Conservation (phyloP, 2,329 filamentous ascomycete species). For the Sphaerulina vaccinii region DNA sequence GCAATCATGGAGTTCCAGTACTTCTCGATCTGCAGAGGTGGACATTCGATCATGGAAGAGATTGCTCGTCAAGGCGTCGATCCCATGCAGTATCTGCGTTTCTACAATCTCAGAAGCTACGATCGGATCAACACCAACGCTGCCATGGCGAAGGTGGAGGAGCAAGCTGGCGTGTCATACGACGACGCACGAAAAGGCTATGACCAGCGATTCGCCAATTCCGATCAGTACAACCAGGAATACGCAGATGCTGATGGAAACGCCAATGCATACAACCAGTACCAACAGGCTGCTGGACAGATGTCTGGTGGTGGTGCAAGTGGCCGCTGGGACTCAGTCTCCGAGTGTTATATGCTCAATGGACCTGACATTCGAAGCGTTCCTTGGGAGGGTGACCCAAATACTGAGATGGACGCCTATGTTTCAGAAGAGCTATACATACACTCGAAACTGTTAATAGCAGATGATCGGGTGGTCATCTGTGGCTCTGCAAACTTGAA, state of each 20-base stretch:
- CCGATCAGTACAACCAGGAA: constrained; percentile 36
- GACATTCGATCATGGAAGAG: constrained; percentile 73
- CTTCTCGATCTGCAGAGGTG: constrained; percentile 72
- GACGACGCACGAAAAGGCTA: constrained; percentile 64
- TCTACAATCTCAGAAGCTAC: constrained; percentile 82
- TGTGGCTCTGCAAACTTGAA: constrained; percentile 74
- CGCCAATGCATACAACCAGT: constrained; percentile 57
- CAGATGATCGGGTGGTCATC: constrained; percentile 77
- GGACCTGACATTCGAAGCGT: constrained; percentile 67
- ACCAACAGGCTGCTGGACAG: constrained; percentile 67
- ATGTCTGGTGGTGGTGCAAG: constrained; percentile 48
- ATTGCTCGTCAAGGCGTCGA: constrained; percentile 66
- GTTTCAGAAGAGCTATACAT: constrained; percentile 64
- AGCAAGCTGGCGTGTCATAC: constrained; percentile 65
- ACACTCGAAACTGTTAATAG: constrained; percentile 72
- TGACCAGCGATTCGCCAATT: constrained; percentile 37
- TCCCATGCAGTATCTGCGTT: constrained; percentile 71
- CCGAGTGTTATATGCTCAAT: constrained; percentile 77
- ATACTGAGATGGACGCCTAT: constrained; percentile 60
- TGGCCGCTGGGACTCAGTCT: constrained; percentile 71
- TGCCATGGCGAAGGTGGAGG: constrained; percentile 61
- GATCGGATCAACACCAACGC: constrained; percentile 74
- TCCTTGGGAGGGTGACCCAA: constrained; percentile 56
- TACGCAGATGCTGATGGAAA: constrained; percentile 31
- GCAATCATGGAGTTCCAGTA: constrained; percentile 91